These are phyloP conservation scores for Rhodotorula sp. DNA, from an alignment of 1,284 basidiomycete species.

Conservation along the genomic window DNA sequence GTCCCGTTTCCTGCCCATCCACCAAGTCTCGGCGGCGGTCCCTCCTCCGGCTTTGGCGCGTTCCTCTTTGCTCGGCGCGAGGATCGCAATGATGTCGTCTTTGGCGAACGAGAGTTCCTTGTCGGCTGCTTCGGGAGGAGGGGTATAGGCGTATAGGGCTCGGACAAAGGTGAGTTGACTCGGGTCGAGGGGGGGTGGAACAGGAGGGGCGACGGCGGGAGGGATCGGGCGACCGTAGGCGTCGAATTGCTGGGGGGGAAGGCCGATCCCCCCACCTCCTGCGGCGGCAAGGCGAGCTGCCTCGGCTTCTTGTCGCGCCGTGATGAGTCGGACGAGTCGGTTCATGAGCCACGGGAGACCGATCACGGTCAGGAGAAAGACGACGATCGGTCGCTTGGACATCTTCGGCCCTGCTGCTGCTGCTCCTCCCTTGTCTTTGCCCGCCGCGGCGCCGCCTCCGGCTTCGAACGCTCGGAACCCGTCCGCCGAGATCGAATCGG, in stretches of 20 bases:
- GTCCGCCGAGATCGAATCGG: conserved; percentile 32
- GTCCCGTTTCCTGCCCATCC: conserved; percentile 90
- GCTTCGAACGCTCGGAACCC: conserved; percentile 41
- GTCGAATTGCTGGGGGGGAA: conserved; percentile 39
- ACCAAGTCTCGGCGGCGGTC: conserved; percentile 61
- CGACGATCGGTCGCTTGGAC: conserved; percentile 78
- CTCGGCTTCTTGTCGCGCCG: conserved; percentile 59
- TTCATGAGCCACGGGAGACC: conserved; percentile 95
- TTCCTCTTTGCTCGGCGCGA: conserved; percentile 71
- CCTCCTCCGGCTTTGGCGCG: conserved; percentile 52
- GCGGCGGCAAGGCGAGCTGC: conserved; percentile 45
- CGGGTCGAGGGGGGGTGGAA: conserved; percentile 52
- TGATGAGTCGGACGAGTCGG: conserved; percentile 77
- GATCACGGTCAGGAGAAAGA: conserved; percentile 94
- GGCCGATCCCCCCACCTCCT: conserved; percentile 46
- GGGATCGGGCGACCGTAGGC: conserved; percentile 46
- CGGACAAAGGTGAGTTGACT: conserved; percentile 78
- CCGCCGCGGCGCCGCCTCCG: conserved; percentile 2
- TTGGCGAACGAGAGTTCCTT: conserved; percentile 73
- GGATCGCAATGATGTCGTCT: conserved; percentile 92
- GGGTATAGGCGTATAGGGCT: conserved; percentile 63
- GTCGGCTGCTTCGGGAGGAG: conserved; percentile 57
- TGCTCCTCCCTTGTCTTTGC: background rate
- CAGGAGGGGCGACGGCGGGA: conserved; percentile 48
- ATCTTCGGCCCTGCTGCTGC: conserved; percentile 52